Conservation (phyloP, 306 rosid genomes). For the Medicago arabica region DNA sequence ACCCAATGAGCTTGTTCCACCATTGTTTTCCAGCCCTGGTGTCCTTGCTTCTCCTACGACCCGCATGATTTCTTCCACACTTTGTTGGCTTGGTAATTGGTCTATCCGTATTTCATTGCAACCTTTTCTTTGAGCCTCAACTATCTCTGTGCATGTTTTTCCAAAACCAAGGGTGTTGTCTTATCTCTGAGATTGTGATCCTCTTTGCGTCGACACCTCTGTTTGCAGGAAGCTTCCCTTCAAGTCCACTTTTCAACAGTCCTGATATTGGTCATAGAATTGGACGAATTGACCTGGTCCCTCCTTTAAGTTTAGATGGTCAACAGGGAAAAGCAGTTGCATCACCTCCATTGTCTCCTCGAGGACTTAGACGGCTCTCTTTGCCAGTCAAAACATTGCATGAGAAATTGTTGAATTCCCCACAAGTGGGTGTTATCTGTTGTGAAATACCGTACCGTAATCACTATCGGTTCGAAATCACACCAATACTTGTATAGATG, state of each 20-base stretch:
- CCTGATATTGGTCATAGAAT: slow-evolving; percentile 86
- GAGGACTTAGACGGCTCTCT: slow-evolving; percentile 81
- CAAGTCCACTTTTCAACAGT: slow-evolving; percentile 84
- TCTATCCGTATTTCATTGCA: slow-evolving; percentile 40
- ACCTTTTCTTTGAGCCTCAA: slow-evolving; percentile 62
- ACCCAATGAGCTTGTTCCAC: slow-evolving; percentile 47
- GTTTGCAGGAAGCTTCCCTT: slow-evolving; percentile 91
- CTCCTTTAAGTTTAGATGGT: slow-evolving; percentile 94
- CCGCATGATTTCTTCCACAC: slow-evolving; percentile 68
- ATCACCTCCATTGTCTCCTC: slow-evolving; percentile 80
- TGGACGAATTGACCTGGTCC: slow-evolving; percentile 93
- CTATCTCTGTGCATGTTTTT: slow-evolving; percentile 67
- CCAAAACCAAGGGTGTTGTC: slow-evolving; percentile 83
- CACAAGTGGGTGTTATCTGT: slow-evolving; percentile 91
- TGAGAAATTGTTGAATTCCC: slow-evolving; percentile 84
- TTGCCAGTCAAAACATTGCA: slow-evolving; percentile 71
- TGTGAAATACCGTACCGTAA: too few relatives aligned
- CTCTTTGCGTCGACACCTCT: slow-evolving; percentile 97
- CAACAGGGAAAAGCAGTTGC: slow-evolving; percentile 68
- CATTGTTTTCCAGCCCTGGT: slow-evolving; percentile 28
- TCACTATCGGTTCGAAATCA: too few relatives aligned
- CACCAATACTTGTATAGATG: too few relatives aligned
- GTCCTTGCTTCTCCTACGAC: slow-evolving; percentile 70
- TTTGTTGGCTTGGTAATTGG: slow-evolving; percentile 62
- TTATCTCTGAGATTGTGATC: slow-evolving; percentile 76